Base-by-base conservation (phyloP, 768 basidiomycete genomes). In the Boletus fagicola region DNA sequence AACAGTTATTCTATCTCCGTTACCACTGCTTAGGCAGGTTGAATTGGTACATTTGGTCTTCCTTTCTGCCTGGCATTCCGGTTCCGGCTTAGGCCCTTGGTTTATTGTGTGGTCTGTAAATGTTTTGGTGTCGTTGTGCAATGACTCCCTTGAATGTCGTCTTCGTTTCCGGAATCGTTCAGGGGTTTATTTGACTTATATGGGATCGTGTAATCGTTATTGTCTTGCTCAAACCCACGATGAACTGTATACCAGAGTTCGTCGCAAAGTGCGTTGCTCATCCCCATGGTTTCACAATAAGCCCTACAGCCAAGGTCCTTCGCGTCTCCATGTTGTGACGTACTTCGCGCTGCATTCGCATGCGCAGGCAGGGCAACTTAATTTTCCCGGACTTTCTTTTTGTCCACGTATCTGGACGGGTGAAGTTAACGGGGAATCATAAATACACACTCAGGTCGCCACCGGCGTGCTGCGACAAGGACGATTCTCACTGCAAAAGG, bases 1-100 rank as follows among this genome's bases (percentile, higher is more conserved):
- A 60, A 63, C 43, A 71, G 64, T 57, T 81, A 74, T 67, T 76
- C 71, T 61, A 78, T 81, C 36, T 64, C 73, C 11, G 68, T 79
- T 53, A 63, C 45, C 13, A 61, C 62, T 28, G 38, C 28, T 18
- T 62, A 26, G n/a, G 39, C 11, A 12, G 31, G 16, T 28, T 46
- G 28, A n/a, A 33, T 60, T 28, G 18, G 47, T 39, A 18, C 28
- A 13, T n/a, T 38, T 5, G 7, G 9, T 3, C 11, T 54, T 26
- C 36, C 33, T 7, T 44, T 36, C n/a, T 42, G n/a, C 7, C 24
- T 44, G 30, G 49, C 20, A 26, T 33, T 42, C 24, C 9, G 24
- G n/a, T 28, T 44, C 33, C 36, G 24, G 35, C 24, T 42, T 30
- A 18, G 4, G 45, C n/a, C 13, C 16, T 24, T 49, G n/a, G 4